Base-by-base conservation (phyloP, 306 rosid genomes). In the Acacia acuminata region DNA sequence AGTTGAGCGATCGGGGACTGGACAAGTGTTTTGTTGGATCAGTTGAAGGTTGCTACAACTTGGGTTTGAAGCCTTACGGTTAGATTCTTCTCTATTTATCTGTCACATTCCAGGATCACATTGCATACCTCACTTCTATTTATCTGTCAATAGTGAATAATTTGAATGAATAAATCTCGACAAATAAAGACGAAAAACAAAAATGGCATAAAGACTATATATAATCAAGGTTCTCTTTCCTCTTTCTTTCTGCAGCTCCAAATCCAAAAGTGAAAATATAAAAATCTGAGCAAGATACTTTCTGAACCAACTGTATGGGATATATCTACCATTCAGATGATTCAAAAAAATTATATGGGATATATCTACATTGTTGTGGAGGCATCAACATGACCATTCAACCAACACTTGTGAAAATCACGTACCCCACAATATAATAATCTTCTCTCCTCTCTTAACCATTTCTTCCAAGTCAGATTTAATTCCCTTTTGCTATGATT, bases 301-400 rank as follows among this genome's bases (percentile, higher is more conserved):
- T 20, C 27, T n/a, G 14, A 83, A 83, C 61, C 69, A 83, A 73
- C 71, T 73, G 82, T 72, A 45, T 56, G n/a, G n/a, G n/a, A n/a
- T n/a, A n/a, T n/a, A n/a, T 76, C 30, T 13, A 79, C 73, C 5
- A 24, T 51, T 78, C 48, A 63, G 80, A 71, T 65, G 55, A 30
- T 36, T 80, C 40, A 69, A 53, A 53, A 68, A 74, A 73, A 86
- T 45, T 79, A 73, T 48, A 84, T 67, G 48, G 77, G 74, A 61
- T 70, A 48, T 47, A 84, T 84, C 76, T 75, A 84, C 87, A 87
- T 53, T 45, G 71, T 77, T 72, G 61, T 30, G 53, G 84, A 48
- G 51, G 27, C 63, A 36, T 36, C 40, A 38, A n/a, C n/a, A n/a
- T n/a, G 8, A 5, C 40, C 40, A 36, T 36, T 36, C 40, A 55